These are phyloP conservation scores for Cladosporium sp. DNA, from an alignment of 2,329 filamentous ascomycete genomes.

Conservation along the genomic window DNA sequence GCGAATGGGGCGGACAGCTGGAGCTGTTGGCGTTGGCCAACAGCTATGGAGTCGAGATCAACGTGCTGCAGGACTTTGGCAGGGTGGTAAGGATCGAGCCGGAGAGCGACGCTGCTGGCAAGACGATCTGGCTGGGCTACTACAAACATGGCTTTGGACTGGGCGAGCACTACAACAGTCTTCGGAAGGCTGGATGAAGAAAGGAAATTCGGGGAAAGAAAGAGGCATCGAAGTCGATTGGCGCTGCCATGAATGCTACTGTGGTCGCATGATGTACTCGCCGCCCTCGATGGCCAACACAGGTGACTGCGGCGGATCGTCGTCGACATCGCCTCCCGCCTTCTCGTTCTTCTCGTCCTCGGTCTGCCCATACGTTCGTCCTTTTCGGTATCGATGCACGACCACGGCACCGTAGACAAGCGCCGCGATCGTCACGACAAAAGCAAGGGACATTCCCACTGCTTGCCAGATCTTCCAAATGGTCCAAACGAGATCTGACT, in stretches of 20 bases:
- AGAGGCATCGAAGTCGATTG: too few relatives aligned
- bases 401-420: slow-evolving; percentile 1
- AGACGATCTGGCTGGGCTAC: slow-evolving; percentile 83
- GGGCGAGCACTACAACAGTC: slow-evolving; percentile 94
- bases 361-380: not conserved
- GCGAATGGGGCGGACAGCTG: slow-evolving; percentile 92
- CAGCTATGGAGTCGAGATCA: slow-evolving; percentile 72
- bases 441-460: not conserved
- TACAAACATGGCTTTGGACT: slow-evolving; percentile 90
- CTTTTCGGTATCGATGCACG: not conserved
- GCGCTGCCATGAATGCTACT: not conserved
- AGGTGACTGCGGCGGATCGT: not conserved
- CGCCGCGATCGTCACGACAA: not conserved
- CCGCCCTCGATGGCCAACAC: not conserved
- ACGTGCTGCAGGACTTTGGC: slow-evolving; percentile 76
- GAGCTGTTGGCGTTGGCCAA: slow-evolving; percentile 80
- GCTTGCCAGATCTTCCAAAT: slow-evolving; percentile 7
- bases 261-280: not conserved
- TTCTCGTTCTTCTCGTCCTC: not conserved
- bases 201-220: not conserved
- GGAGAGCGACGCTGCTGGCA: slow-evolving; percentile 38
- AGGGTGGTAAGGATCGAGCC: slow-evolving; percentile 68
- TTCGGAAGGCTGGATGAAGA: slow-evolving; percentile 39
- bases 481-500: not conserved
- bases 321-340: not conserved